These are phyloP conservation scores for Hibiscus tridactylites DNA, from an alignment of 345 rosid species.

Conservation along the genomic window DNA sequence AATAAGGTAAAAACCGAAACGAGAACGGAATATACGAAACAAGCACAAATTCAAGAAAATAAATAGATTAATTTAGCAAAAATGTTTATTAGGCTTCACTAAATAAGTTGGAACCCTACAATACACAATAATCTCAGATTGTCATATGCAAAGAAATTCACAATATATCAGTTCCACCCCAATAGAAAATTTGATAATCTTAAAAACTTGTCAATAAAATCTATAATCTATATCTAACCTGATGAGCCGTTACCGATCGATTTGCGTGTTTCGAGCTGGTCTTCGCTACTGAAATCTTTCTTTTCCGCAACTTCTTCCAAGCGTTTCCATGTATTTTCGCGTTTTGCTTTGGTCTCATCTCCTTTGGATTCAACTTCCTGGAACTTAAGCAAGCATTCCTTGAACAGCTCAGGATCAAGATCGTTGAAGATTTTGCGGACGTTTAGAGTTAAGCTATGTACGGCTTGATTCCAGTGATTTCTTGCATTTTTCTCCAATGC, in stretches of 20 bases:
- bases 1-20: neutral
- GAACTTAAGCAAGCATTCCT: slow-evolving; percentile 42
- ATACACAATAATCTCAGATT: neutral
- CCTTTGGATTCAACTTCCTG: slow-evolving; percentile 40
- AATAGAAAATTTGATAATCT: neutral
- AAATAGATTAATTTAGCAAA: neutral
- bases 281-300: slow-evolving; percentile 24
- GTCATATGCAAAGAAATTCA: neutral
- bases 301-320: slow-evolving; percentile 65
- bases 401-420: slow-evolving; percentile 43
- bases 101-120: neutral
- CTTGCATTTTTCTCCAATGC: slow-evolving; percentile 50
- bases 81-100: slow-evolving; percentile 6
- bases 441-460: slow-evolving; percentile 52
- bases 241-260: slow-evolving; percentile 11
- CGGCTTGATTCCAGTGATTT: slow-evolving; percentile 62
- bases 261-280: neutral
- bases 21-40: neutral
- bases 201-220: neutral
- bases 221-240: slow-evolving; percentile 14
- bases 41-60: slow-evolving; percentile 1
- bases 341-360: slow-evolving; percentile 25
- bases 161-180: neutral
- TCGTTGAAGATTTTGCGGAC: slow-evolving; percentile 51
- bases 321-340: slow-evolving; percentile 45